Percentiles rank a stretch among this genome's conserved stretches.
Evolutionary conservation across 768 basidiomycete genomes (phyloP).

Genomic region (Fomitopsis serialis): DNA sequence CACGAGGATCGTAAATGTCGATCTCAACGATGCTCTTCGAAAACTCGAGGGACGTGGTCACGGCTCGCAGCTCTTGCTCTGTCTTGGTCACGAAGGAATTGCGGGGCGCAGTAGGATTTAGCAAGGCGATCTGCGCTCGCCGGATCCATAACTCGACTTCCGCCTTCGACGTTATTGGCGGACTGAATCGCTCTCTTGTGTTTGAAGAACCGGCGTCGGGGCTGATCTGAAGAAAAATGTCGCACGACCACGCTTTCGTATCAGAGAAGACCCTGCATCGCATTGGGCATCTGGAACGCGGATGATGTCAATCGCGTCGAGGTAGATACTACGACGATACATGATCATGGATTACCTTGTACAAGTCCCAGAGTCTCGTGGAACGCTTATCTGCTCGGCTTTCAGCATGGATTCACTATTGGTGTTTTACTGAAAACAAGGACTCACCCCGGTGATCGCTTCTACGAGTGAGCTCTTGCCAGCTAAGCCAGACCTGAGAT

Average conservation of each 20-base stretch:
- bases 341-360: conserved; percentile 33
- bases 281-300: conserved; percentile 16
- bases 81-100: conserved; percentile 20
- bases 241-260: conserved; percentile 20
- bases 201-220: not conserved
- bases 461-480: conserved; percentile 60
- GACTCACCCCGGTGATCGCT: conserved; percentile 47
- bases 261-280: conserved; percentile 5
- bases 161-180: conserved; percentile 22
- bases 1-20: conserved; percentile 24
- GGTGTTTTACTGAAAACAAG: not conserved
- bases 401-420: too few relatives aligned
- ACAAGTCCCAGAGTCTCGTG: conserved; percentile 56
- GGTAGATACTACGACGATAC: too few relatives aligned
- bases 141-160: conserved; percentile 38
- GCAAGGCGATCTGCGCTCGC: conserved; percentile 42
- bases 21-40: conserved; percentile 24
- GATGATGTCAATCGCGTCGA: not conserved
- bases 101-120: conserved; percentile 21
- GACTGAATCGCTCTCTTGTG: too few relatives aligned
- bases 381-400: conserved; percentile 45
- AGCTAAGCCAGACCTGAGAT: conserved; percentile 27
- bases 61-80: conserved; percentile 20
- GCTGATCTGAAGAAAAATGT: conserved; percentile 15
- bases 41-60: conserved; percentile 20